These are phyloP conservation scores for Neoascochyta sp. DNA, from an alignment of 2,329 filamentous ascomycete species.

Conservation along the genomic window DNA sequence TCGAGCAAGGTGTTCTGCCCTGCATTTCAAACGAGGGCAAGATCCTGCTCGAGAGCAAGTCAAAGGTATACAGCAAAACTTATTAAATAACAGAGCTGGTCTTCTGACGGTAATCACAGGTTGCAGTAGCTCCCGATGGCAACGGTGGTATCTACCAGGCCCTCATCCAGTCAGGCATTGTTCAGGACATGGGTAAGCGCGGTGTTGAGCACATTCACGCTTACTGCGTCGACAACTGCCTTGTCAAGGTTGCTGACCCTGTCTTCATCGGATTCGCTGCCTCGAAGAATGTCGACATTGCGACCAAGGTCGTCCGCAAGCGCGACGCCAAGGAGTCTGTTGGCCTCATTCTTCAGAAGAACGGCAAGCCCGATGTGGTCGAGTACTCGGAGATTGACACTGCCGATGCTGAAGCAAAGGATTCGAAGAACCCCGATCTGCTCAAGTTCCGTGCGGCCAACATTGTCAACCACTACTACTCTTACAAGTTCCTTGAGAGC, in stretches of 20 bases:
- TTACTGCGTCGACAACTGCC: slow-evolving; percentile 98
- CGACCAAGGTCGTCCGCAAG: slow-evolving; percentile 99
- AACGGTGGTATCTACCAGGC: slow-evolving; percentile 97
- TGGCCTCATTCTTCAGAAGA: slow-evolving; percentile 89
- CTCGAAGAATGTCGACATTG: slow-evolving; percentile 84
- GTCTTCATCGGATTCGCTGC: slow-evolving; percentile 93
- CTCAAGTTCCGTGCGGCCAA: slow-evolving; percentile 97
- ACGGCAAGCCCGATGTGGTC: slow-evolving; percentile 93
- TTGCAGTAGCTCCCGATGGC: slow-evolving; percentile 92
- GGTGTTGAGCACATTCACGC: slow-evolving; percentile 94
- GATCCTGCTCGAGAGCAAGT: slow-evolving; percentile 88
- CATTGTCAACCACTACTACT: slow-evolving; percentile 99
- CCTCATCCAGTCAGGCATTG: slow-evolving; percentile 72
- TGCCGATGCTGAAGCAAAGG: slow-evolving; percentile 82
- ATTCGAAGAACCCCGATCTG: slow-evolving; percentile 72
- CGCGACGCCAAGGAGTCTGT: slow-evolving; percentile 94
- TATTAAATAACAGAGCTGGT: background rate
- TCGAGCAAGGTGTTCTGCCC: slow-evolving; percentile 93
- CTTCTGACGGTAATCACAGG: slow-evolving; percentile 40
- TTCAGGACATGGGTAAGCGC: slow-evolving; percentile 82
- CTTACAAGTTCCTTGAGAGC: slow-evolving; percentile 82
- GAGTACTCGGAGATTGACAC: slow-evolving; percentile 97
- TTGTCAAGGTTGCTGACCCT: slow-evolving; percentile 98
- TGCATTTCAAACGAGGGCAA: slow-evolving; percentile 98
- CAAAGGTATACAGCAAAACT: slow-evolving; percentile 53